A percentile compares a stretch with the other conserved stretches of the same genome.
Conservation (phyloP, 2,329 filamentous ascomycete genomes). For the Pseudocercospora cruenta region DNA sequence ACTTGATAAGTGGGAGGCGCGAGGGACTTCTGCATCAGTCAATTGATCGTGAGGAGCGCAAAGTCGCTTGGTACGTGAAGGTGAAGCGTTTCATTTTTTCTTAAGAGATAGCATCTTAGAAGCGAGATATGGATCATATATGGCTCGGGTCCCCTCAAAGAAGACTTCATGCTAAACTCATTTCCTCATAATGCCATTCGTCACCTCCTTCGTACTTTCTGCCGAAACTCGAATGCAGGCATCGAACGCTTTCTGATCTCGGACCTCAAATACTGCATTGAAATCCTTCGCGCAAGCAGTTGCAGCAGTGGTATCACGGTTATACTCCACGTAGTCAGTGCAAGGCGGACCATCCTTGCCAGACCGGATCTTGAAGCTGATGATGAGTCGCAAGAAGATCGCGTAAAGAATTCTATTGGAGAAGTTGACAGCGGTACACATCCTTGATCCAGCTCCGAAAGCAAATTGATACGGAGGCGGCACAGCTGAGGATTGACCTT, state of each 20-base stretch:
- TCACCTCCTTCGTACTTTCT: not conserved
- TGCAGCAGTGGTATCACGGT: slow-evolving; percentile 2
- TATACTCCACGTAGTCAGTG: slow-evolving; percentile 5
- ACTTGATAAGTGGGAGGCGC: slow-evolving; percentile 36
- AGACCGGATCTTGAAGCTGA: slow-evolving; percentile 1
- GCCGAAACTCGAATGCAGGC: not conserved
- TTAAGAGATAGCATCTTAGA: not conserved
- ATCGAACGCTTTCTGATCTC: not conserved
- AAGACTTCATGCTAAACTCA: not conserved
- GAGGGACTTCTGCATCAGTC: slow-evolving; percentile 6
- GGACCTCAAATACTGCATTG: not conserved
- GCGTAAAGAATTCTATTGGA: slow-evolving; percentile 2
- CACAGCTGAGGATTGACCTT: not conserved
- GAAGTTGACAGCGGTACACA: slow-evolving; percentile 8
- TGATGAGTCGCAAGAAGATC: not conserved
- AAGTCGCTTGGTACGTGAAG: not conserved
- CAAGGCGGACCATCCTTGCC: not conserved
- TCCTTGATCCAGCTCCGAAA: slow-evolving; percentile 5
- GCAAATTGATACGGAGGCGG: slow-evolving; percentile 9
- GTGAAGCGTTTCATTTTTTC: slow-evolving; percentile 7
- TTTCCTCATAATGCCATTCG: slow-evolving; percentile 4
- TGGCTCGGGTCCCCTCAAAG: too few relatives aligned
- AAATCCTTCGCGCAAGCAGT: slow-evolving; percentile 12
- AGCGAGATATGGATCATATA: too few relatives aligned
- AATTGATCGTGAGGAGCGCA: not conserved